Conservation (phyloP, 2,329 filamentous ascomycete genomes). For the Immersiporthe knoxdaviesiana region DNA sequence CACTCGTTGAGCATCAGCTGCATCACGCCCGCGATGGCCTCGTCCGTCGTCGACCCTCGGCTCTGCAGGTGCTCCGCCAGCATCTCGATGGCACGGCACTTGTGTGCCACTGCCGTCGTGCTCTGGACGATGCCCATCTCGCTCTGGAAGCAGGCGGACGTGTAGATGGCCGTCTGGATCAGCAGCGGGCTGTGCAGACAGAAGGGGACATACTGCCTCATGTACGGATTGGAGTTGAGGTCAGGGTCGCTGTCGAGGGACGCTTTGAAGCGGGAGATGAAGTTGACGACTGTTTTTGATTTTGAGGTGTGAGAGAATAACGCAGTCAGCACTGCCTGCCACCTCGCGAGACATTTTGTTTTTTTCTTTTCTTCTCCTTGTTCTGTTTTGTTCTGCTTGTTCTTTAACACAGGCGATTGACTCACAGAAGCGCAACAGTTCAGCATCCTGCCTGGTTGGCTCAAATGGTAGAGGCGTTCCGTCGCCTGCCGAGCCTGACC, state of each 20-base stretch:
- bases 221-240: conserved; percentile 45
- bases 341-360: background rate
- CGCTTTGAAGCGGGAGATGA: conserved; percentile 55
- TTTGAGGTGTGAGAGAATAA: background rate
- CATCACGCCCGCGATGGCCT: conserved; percentile 50
- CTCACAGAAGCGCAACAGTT: conserved; percentile 54
- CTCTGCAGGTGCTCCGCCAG: conserved; percentile 52
- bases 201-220: conserved; percentile 52
- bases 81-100: conserved; percentile 47
- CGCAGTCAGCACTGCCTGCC: background rate
- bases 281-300: conserved; percentile 54
- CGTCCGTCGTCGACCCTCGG: conserved; percentile 45
- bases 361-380: background rate
- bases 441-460: conserved; percentile 48
- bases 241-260: conserved; percentile 54
- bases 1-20: conserved; percentile 57
- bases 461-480: conserved; percentile 47
- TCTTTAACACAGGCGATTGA: background rate
- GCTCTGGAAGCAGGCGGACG: conserved; percentile 54
- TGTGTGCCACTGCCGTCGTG: conserved; percentile 47
- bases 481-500: conserved; percentile 29
- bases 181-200: conserved; percentile 55
- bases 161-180: conserved; percentile 53
- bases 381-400: no score
- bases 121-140: conserved; percentile 53